A percentile compares a stretch with the other conserved stretches of the same genome.
Conservation (phyloP, 441 rosid genomes). For the Populus tomentosa region DNA sequence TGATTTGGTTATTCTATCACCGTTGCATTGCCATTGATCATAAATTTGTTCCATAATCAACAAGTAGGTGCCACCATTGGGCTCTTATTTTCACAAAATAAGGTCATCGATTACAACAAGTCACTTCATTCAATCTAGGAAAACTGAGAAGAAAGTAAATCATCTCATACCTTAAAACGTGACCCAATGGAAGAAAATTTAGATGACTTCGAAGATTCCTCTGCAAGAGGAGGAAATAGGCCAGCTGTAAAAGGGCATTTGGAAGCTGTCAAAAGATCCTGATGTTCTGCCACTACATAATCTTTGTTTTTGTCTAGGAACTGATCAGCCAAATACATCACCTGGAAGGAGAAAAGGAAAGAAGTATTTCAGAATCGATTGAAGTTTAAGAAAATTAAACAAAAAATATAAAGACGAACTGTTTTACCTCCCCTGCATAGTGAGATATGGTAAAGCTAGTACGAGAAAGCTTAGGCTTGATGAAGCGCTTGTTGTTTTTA, state of each 20-base stretch:
- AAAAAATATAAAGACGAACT: slow-evolving; percentile 7
- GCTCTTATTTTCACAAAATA: slow-evolving; percentile 5
- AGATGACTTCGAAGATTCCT: slow-evolving; percentile 94
- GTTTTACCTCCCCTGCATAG: slow-evolving; percentile 98
- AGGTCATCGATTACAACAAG: not conserved
- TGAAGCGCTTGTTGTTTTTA: slow-evolving; percentile 89
- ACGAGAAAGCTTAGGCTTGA: slow-evolving; percentile 99
- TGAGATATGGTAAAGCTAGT: slow-evolving; percentile 95
- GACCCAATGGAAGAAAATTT: slow-evolving; percentile 99
- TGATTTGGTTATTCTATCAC: not conserved
- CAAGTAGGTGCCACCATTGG: not conserved
- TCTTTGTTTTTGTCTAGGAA: slow-evolving; percentile 99
- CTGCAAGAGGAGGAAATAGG: slow-evolving; percentile 88
- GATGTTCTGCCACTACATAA: slow-evolving; percentile 99
- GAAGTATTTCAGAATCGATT: slow-evolving; percentile 16
- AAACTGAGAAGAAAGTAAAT: not conserved
- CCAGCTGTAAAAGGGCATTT: slow-evolving; percentile 74
- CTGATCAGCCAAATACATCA: slow-evolving; percentile 83
- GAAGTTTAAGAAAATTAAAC: slow-evolving; percentile 11
- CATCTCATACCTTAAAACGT: slow-evolving; percentile 73
- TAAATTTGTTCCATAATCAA: not conserved
- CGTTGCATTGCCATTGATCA: not conserved
- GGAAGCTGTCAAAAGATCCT: slow-evolving; percentile 87
- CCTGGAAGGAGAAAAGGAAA: slow-evolving; percentile 40
- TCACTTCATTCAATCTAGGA: not conserved